Conservation (phyloP, 371 early-diverging fungal species). For the Mucor sp. region DNA sequence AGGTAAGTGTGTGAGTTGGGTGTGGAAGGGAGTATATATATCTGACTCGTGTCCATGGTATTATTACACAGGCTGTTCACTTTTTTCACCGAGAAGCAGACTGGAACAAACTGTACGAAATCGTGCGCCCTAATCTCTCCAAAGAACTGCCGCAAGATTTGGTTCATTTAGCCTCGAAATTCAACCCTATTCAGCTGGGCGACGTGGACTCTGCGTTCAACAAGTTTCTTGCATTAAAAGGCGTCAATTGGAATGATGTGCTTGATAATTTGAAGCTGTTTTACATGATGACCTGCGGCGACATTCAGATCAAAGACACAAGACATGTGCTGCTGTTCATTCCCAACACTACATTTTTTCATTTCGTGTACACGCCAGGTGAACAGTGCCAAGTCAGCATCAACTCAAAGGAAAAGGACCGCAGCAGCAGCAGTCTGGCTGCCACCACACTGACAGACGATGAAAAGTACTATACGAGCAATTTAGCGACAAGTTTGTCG, state of each 20-base stretch:
- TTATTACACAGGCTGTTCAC: conserved; percentile 30
- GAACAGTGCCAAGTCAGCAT: conserved; percentile 8
- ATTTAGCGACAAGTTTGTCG: conserved; percentile 28
- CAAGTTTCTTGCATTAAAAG: conserved; percentile 25
- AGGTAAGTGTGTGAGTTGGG: conserved; percentile 20
- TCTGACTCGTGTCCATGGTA: not conserved
- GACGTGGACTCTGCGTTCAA: conserved; percentile 23
- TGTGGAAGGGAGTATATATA: too few relatives aligned
- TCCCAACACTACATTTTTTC: conserved; percentile 36
- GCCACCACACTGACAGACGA: conserved; percentile 5
- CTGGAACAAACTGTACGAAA: conserved; percentile 41
- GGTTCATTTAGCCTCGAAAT: conserved; percentile 12
- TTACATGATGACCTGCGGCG: conserved; percentile 36
- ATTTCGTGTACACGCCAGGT: conserved; percentile 18
- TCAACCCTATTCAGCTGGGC: conserved; percentile 22
- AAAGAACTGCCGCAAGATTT: conserved; percentile 10
- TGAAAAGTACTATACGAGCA: conserved; percentile 24
- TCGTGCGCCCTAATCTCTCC: conserved; percentile 10
- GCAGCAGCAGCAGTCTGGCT: not conserved
- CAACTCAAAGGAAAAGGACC: conserved; percentile 18
- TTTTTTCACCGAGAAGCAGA: conserved; percentile 32
- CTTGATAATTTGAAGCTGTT: conserved; percentile 35
- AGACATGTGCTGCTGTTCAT: conserved; percentile 39
- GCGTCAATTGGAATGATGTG: conserved; percentile 35
- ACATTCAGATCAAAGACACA: conserved; percentile 17